Evolutionary conservation across 768 basidiomycete species (phyloP).

Genomic region (Xerocomellus chrysenteron): DNA sequence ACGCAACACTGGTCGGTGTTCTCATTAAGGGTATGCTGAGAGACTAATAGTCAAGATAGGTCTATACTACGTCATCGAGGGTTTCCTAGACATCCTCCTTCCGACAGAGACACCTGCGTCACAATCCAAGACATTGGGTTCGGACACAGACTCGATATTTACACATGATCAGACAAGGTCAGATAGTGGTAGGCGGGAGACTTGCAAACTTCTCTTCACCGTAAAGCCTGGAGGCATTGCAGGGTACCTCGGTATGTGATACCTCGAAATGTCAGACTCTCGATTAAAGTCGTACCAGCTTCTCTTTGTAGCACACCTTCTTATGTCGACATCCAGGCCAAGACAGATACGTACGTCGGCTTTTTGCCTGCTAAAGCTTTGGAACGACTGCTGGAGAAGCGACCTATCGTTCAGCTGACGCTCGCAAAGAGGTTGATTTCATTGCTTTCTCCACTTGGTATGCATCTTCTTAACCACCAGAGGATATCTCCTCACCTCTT

Average conservation of each 20-base stretch:
- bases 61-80: conserved; percentile 93
- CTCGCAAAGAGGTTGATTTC: conserved; percentile 96
- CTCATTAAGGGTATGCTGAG: not conserved
- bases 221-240: conserved; percentile 98
- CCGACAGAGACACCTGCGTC: conserved; percentile 38
- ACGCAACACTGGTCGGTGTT: conserved; percentile 68
- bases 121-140: conserved; percentile 19
- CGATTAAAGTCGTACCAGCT: conserved; percentile 43
- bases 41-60: conserved; percentile 39
- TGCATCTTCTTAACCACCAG: conserved; percentile 14
- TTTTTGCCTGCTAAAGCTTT: conserved; percentile 87
- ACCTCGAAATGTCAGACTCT: not conserved
- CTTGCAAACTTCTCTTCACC: conserved; percentile 80
- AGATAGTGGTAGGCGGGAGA: conserved; percentile 33
- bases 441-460: conserved; percentile 88
- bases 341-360: conserved; percentile 98
- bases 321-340: conserved; percentile 95
- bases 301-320: conserved; percentile 90
- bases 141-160: conserved; percentile 39
- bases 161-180: conserved; percentile 32
- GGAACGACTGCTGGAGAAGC: conserved; percentile 86
- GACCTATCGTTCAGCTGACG: conserved; percentile 93
- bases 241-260: conserved; percentile 79
- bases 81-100: conserved; percentile 88
- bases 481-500: conserved; percentile 5